Evolutionary conservation across 1,284 basidiomycete genomes (phyloP), one percentile per base, ranked within the genome.

Genomic region (Amylostereum areolatum): DNA sequence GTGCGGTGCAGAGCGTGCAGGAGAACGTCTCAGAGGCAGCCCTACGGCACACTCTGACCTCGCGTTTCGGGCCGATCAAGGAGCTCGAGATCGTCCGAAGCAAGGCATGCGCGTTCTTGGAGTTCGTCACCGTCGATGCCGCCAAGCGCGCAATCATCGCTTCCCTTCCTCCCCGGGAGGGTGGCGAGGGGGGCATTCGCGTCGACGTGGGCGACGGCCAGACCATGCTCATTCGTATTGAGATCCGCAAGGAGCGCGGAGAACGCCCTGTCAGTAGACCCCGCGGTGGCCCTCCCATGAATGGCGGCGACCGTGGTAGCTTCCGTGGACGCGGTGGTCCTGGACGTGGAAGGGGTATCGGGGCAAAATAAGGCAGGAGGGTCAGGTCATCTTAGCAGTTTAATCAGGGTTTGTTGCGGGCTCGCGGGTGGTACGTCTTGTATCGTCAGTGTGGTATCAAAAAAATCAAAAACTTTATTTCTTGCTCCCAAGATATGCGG

Each of bases 81-180:
- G 91, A 94, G 45, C 70, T 93, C 44, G 93, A 97, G 67, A 85
- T 97, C 58, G 86, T 97, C 45, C 86, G 89, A 55, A 63, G 62
- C 64, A 96, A 93, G 68, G 92, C 90, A 0, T 97, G 94, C 63
- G 96, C 95, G 1, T 98, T 98, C 77, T 78, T 95, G 60, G 95
- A 98, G 67, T 99, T 96, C 70, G 68, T 66, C 34, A 73, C 72
- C 6, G 69, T 94, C 53, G 93, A 97, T 3, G 72, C 81, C 28
- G 96, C 96, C 11, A 80, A 83, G 57, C 82, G 85, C 50, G 96
- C 96, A 2, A 95, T 98, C 59, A 70, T 79, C 27, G 78, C 85
- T 3, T 89, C 83, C 36, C 67, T 94, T 45, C 75, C 80, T 1
- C 62, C 68, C 33, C 57, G 64, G 40, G 80, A 84, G 55, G 92